Evolutionary conservation across 2,329 filamentous ascomycete genomes (phyloP), one percentile per base, ranked within the genome.

Genomic region (Exophiala bonariae): DNA sequence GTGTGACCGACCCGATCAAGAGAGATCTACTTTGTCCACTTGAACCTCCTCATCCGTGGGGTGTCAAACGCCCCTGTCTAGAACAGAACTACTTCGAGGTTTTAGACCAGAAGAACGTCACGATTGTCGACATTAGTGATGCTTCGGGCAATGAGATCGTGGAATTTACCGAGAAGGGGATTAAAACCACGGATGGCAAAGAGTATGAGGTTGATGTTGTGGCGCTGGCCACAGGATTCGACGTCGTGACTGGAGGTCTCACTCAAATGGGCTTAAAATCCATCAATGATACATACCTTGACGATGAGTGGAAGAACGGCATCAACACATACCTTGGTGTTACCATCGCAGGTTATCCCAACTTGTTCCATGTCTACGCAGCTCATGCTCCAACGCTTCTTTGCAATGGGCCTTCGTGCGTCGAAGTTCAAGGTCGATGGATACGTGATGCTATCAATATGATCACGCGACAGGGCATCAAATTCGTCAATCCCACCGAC

Each of bases 341-440:
- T 22, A 65, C 66, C 0, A 63, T 68, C 9, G 52, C 64, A 14
- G 63, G 65, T 3, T 75, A 73, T 49, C 72, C 74, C 0, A 79
- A 79, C 39, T 67, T 77, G 66, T 76, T 78, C 63, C 71, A 72
- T 48, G 56, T 77, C 17, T 48, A 81, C 56, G 79, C 79, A 0
- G 65, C 73, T 1, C 80, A 83, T 18, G 77, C 68, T 0, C 80
- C 80, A 1, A 81, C 79, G 0, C 69, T 78, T 0, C 66, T 82
- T 7, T 63, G 69, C 63, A 84, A 83, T 54, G 80, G 79, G 0
- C 81, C 81, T 0, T 72, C 75, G 0, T 71, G 66, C 1, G 72
- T 77, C 13, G 78, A 82, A 54, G 56, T 79, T 0, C 81, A 84
- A 57, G 80, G 78, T 2, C 66, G 76, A 0, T 83, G 78, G 79